A percentile compares a stretch with the other conserved stretches of the same genome.
These are phyloP conservation scores for Termitomyces sp. DNA, from an alignment of 768 basidiomycete species.

Conservation along the genomic window DNA sequence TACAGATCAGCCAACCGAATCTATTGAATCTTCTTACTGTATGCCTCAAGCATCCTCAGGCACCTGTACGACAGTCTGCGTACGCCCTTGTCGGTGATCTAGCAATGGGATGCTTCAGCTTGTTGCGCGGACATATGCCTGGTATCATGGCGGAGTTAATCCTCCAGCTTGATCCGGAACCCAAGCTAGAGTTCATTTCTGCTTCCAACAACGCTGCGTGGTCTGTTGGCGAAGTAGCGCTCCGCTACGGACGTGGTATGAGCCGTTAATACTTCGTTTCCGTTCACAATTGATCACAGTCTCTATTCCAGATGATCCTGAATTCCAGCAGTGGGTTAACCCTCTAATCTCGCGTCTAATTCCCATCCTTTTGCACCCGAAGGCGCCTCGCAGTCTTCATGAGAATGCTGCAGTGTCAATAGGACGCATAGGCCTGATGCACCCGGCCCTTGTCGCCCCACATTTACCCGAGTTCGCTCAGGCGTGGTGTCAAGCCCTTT, in stretches of 20 bases:
- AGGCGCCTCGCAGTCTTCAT: slow-evolving; percentile 88
- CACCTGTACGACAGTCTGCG: slow-evolving; percentile 91
- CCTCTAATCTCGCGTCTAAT: slow-evolving; percentile 84
- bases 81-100: slow-evolving; percentile 98
- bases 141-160: slow-evolving; percentile 89
- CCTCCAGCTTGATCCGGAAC: slow-evolving; percentile 87
- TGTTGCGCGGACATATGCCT: slow-evolving; percentile 82
- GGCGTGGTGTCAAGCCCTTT: slow-evolving; percentile 94
- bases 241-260: slow-evolving; percentile 80
- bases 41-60: slow-evolving; percentile 94
- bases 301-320: slow-evolving; percentile 54
- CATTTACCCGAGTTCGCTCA: slow-evolving; percentile 88
- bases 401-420: slow-evolving; percentile 99
- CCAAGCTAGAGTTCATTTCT: slow-evolving; percentile 89
- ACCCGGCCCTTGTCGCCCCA: slow-evolving; percentile 83
- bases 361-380: slow-evolving; percentile 88
- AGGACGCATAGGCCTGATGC: slow-evolving; percentile 91
- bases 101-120: slow-evolving; percentile 90
- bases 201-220: slow-evolving; percentile 99
- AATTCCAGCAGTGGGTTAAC: slow-evolving; percentile 90
- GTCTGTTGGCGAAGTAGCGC: slow-evolving; percentile 98
- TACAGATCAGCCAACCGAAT: slow-evolving; percentile 66
- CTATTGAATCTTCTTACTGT: slow-evolving; percentile 78
- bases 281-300: slow-evolving; percentile 3
- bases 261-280: background rate